Evolutionary conservation across 495 filamentous ascomycete genomes (phyloP).

Genomic region (Podospora australis): DNA sequence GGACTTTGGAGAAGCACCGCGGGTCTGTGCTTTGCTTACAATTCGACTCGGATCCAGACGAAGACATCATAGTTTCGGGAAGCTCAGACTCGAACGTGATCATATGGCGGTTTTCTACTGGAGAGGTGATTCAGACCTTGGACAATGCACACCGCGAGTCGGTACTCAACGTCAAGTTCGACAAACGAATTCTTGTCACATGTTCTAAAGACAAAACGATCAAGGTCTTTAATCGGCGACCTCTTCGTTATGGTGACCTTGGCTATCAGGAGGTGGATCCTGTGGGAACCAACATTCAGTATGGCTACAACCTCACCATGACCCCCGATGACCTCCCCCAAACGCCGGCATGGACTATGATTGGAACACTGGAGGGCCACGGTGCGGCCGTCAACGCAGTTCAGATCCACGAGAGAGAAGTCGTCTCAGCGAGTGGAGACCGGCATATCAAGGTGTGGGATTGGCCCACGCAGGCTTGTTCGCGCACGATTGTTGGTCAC

Average conservation of each 20-base stretch:
- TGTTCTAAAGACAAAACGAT: slow-evolving; percentile 96
- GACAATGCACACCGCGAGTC: slow-evolving; percentile 75
- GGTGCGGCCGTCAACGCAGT: slow-evolving; percentile 93
- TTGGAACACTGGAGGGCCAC: slow-evolving; percentile 76
- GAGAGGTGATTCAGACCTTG: slow-evolving; percentile 67
- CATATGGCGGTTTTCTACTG: slow-evolving; percentile 89
- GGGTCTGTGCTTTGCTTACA: slow-evolving; percentile 93
- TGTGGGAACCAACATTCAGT: slow-evolving; percentile 44
- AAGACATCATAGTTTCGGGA: slow-evolving; percentile 89
- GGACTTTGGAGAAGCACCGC: slow-evolving; percentile 67
- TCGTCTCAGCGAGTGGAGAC: slow-evolving; percentile 93
- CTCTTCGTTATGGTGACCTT: slow-evolving; percentile 59
- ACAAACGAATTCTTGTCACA: slow-evolving; percentile 83
- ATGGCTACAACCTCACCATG: slow-evolving; percentile 36
- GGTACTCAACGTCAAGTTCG: slow-evolving; percentile 92
- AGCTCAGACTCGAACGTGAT: slow-evolving; percentile 88
- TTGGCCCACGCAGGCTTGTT: slow-evolving; percentile 67
- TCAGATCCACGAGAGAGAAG: slow-evolving; percentile 75
- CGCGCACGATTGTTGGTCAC: slow-evolving; percentile 75
- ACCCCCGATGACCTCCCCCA: slow-evolving; percentile 38
- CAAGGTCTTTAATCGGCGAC: slow-evolving; percentile 83
- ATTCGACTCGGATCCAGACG: slow-evolving; percentile 84
- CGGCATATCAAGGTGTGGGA: slow-evolving; percentile 91
- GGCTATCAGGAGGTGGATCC: slow-evolving; percentile 56
- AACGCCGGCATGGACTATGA: slow-evolving; percentile 61